Percentiles rank a stretch among this genome's conserved stretches.
These are phyloP conservation scores for Populus hybrid DNA, from an alignment of 441 rosid species.

Conservation along the genomic window DNA sequence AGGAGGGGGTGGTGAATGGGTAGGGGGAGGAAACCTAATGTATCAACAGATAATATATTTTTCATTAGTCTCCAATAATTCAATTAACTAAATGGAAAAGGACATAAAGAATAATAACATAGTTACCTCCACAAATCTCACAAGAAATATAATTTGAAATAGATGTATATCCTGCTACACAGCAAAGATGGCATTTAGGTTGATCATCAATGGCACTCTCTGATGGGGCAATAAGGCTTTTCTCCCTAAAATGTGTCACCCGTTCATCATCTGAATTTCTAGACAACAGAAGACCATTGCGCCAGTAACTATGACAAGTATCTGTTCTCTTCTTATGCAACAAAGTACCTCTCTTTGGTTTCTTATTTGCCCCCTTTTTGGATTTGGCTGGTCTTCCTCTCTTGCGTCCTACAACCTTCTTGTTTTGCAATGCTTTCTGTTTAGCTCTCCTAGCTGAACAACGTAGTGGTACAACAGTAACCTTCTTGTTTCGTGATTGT, in stretches of 20 bases:
- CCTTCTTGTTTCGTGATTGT: conserved; percentile 43
- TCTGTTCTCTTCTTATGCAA: conserved; percentile 62
- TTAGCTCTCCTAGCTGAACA: conserved; percentile 76
- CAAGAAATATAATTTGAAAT: conserved; percentile 60
- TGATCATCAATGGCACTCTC: conserved; percentile 36
- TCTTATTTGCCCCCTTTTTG: conserved; percentile 41
- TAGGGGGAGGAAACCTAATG: neutral
- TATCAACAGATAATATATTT: neutral
- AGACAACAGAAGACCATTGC: conserved; percentile 76
- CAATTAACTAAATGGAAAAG: neutral
- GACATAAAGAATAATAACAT: neutral
- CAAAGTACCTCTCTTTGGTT: conserved; percentile 35
- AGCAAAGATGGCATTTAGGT: conserved; percentile 75
- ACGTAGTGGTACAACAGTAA: conserved; percentile 63
- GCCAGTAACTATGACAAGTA: conserved; percentile 65
- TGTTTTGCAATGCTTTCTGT: conserved; percentile 43
- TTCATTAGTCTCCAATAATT: neutral
- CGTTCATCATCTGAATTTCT: conserved; percentile 68
- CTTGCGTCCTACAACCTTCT: conserved; percentile 38
- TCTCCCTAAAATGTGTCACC: conserved; percentile 51
- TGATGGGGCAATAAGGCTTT: conserved; percentile 36
- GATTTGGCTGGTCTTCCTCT: conserved; percentile 48
- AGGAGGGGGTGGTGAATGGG: too few species aligned
- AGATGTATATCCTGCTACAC: conserved; percentile 44
- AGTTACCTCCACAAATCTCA: conserved; percentile 69